Conservation (phyloP, 768 basidiomycete species). For the Mycena capillaripes region DNA sequence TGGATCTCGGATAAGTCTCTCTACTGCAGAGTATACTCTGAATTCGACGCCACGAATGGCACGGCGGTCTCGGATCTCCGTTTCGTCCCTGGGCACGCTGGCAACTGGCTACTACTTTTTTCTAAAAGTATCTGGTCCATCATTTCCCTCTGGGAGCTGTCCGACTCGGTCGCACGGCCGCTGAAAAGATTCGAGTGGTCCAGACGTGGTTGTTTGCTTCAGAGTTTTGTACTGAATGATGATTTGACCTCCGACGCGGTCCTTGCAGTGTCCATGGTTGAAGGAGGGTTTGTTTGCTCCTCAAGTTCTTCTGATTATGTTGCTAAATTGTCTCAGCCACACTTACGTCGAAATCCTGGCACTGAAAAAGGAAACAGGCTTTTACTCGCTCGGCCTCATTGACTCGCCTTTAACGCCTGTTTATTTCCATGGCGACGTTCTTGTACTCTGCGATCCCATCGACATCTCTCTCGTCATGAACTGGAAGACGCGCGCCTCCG, state of each 20-base stretch:
- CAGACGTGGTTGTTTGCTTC: constrained; percentile 65
- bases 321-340: constrained; percentile 45
- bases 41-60: constrained; percentile 51
- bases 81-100: constrained; percentile 63
- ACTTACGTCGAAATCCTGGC: constrained; percentile 52
- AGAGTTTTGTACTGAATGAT: constrained; percentile 64
- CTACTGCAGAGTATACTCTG: constrained; percentile 33
- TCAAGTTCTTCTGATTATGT: background rate
- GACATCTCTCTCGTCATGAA: constrained; percentile 65
- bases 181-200: constrained; percentile 65
- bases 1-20: constrained; percentile 53
- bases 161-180: constrained; percentile 33
- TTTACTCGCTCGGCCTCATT: constrained; percentile 52
- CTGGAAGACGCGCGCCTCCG: constrained; percentile 64
- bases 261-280: constrained; percentile 65
- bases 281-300: constrained; percentile 57
- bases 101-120: constrained; percentile 63
- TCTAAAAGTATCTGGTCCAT: constrained; percentile 75
- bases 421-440: constrained; percentile 62
- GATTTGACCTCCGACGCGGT: constrained; percentile 59
- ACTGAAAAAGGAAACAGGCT: constrained; percentile 38
- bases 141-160: constrained; percentile 67
- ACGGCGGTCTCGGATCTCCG: constrained; percentile 66
- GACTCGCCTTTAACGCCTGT: constrained; percentile 61
- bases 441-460: constrained; percentile 63